Percentiles rank a stretch among this genome's conserved stretches.
Conservation (phyloP, 352 stramenopile genomes). For the Plasmopara halstedii region DNA sequence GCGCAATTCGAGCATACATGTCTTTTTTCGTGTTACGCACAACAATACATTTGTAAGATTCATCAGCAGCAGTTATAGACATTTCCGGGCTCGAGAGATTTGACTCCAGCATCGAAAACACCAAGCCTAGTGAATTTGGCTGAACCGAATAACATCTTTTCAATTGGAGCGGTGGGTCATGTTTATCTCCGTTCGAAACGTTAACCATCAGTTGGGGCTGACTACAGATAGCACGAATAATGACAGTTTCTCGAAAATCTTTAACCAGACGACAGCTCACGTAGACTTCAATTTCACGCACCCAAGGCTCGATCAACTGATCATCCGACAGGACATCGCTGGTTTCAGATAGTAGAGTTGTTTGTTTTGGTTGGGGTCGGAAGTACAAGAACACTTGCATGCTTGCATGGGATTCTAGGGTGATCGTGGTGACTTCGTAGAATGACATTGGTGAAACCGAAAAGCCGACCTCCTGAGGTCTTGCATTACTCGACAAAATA, state of each 20-base stretch:
- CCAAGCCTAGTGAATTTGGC: slow-evolving; percentile 70
- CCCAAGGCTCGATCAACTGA: slow-evolving; percentile 45
- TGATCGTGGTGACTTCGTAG: slow-evolving; percentile 73
- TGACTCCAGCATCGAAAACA: slow-evolving; percentile 73
- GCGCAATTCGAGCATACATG: slow-evolving; percentile 51
- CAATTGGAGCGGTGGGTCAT: slow-evolving; percentile 22
- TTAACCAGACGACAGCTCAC: slow-evolving; percentile 84
- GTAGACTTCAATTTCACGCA: slow-evolving; percentile 83
- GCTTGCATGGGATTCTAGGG: slow-evolving; percentile 50
- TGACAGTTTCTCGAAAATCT: slow-evolving; percentile 81
- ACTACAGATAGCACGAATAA: slow-evolving; percentile 70
- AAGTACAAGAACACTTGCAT: slow-evolving; percentile 87
- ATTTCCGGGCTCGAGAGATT: slow-evolving; percentile 37
- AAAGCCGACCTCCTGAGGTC: slow-evolving; percentile 75
- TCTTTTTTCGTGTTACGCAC: slow-evolving; percentile 70
- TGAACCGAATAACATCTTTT: slow-evolving; percentile 38
- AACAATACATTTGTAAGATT: slow-evolving; percentile 63
- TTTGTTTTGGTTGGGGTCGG: slow-evolving; percentile 46
- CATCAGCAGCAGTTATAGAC: slow-evolving; percentile 18
- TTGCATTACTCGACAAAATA: slow-evolving; percentile 77
- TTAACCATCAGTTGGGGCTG: slow-evolving; percentile 70
- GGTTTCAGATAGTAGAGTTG: slow-evolving; percentile 5
- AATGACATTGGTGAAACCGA: slow-evolving; percentile 78
- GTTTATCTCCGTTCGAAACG: slow-evolving; percentile 39
- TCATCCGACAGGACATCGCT: slow-evolving; percentile 5